A percentile compares a stretch with the other conserved stretches of the same genome.
phyloP scores from a whole-genome alignment of 2,329 filamentous ascomycete species.

The Zymoseptoria pseudotritici region DNA sequence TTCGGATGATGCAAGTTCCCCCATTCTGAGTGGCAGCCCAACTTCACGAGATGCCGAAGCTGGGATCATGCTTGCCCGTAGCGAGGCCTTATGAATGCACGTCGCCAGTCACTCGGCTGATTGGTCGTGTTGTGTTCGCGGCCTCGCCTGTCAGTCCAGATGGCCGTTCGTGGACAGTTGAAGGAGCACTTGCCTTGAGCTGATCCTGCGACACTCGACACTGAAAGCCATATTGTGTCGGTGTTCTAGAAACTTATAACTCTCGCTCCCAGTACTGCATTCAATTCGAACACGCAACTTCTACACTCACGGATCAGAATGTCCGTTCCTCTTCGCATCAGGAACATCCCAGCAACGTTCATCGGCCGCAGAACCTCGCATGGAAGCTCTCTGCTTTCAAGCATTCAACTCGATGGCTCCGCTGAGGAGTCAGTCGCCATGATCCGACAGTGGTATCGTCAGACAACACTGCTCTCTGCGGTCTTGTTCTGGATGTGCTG shows the following conservation, averaged over 20 bases:
- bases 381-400: not conserved
- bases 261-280: not conserved
- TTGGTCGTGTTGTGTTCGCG: not conserved
- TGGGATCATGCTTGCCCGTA: no score
- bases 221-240: not conserved
- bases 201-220: not conserved
- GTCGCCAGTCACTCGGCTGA: no score
- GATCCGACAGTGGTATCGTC: not conserved
- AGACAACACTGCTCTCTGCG: not conserved
- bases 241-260: not conserved
- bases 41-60: no score
- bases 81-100: no score
- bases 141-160: not conserved
- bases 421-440: not conserved
- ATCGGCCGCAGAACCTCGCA: not conserved
- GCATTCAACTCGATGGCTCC: not conserved
- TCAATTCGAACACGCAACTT: not conserved
- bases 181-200: not conserved
- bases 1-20: not conserved
- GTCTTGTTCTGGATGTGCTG: not conserved
- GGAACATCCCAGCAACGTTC: not conserved
- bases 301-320: not conserved
- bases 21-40: no score
- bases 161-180: not conserved
- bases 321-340: not conserved